Evolutionary conservation across 208 protist species (phyloP), one percentile per base, ranked within the genome.

Genomic region (Leishmania amazonensis): DNA sequence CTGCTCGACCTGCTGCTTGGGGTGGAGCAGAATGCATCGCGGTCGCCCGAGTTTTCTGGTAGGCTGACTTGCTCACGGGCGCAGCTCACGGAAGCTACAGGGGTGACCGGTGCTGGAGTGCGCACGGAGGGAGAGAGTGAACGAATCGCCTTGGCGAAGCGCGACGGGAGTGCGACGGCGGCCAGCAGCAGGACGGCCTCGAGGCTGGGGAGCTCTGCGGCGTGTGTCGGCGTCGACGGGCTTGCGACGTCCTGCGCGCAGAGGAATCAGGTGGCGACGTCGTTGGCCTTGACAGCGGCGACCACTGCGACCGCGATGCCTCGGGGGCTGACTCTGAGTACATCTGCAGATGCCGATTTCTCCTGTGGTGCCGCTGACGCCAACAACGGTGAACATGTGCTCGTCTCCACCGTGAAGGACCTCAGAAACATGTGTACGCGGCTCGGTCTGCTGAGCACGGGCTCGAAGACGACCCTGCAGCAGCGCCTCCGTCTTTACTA

Each of bases 401-500:
- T 28, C 17, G 5, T 31, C 11, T 35, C 73, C 38, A 81, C 78
- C 40, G 71, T 87, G 60, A 87, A 73, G 51, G 85, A 85, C 15
- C 80, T 94, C 65, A 87, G 74, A 38, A 68, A 71, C 8, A 71
- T 19, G 60, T 94, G 91, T 62, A 65, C 68, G 38, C 81, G 81
- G n/a, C 80, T 73, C 13, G 89, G 91, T 17, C 84, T 94, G 62
- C 79, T 92, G 38, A 87, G 72, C 49, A 85, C 70, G 13, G 89
- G 91, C 24, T 81, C 80, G 0, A 92, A 93, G 71, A 58, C 78
- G 1, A 83, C 86, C 35, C 84, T 94, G 57, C 45, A 70, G n/a
- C 79, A 85, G 74, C 87, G 87, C 38, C 82, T 90, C n/a, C 38
- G 19, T 24, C 62, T 80, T 8, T 87, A 87, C 74, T 54, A 83